phyloP scores from a whole-genome alignment of 2,329 filamentous ascomycete species.

The Septoria petroselini region DNA sequence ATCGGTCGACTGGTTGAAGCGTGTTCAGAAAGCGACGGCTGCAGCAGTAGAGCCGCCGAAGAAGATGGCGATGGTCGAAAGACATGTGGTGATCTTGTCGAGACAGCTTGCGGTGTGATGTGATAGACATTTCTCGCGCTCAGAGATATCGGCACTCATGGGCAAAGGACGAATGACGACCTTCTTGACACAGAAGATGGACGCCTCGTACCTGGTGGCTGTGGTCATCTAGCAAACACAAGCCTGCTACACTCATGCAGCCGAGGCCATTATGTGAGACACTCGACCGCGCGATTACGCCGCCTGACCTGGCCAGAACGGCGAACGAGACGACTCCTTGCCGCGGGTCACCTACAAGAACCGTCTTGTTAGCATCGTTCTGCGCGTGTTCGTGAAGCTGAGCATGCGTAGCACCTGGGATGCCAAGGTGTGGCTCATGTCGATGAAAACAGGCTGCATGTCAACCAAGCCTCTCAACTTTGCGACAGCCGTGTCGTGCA shows the following conservation, averaged over 20 bases:
- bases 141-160: background rate
- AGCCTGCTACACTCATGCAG: conserved; percentile 7
- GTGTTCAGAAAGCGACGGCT: background rate
- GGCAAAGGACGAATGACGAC: conserved; percentile 1
- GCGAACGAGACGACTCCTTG: conserved; percentile 4
- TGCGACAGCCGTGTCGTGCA: background rate
- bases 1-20: background rate
- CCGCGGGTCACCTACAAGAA: background rate
- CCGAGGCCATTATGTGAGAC: conserved; percentile 14
- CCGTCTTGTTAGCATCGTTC: background rate
- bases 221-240: conserved; percentile 12
- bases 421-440: too few relatives aligned
- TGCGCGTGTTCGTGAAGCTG: too few relatives aligned
- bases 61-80: background rate
- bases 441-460: too few relatives aligned
- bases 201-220: conserved; percentile 9
- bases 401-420: too few relatives aligned
- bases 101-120: conserved; percentile 10
- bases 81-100: conserved; percentile 9
- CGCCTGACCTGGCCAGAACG: conserved; percentile 11
- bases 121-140: background rate
- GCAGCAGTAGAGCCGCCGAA: conserved; percentile 5
- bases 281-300: conserved; percentile 4
- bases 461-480: too few relatives aligned
- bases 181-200: conserved; percentile 9